Conservation (phyloP, 108 stramenopile species). For the Chaetoceros tenuissimus region DNA sequence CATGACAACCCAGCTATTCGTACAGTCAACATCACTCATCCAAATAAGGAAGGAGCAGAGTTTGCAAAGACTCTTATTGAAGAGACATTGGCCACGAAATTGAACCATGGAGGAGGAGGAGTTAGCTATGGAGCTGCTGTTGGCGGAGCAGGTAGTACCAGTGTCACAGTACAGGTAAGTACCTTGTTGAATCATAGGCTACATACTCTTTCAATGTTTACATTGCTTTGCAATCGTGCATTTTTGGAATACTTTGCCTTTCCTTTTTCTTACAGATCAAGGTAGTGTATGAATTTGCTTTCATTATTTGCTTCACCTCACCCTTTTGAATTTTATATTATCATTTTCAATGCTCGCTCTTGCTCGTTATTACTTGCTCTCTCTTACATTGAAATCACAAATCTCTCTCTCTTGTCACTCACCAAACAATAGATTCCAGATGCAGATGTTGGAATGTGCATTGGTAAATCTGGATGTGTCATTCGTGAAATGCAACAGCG, state of each 20-base stretch:
- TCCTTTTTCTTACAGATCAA: too few species aligned
- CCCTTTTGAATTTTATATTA: too few species aligned
- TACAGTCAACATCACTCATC: conserved; percentile 77
- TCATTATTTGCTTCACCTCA: too few species aligned
- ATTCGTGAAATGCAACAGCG: conserved; percentile 79
- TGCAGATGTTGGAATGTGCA: conserved; percentile 84
- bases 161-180: conserved; percentile 1
- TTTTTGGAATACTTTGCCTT: too few species aligned
- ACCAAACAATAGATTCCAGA: conserved; percentile 41
- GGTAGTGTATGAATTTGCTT: too few species aligned
- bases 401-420: not conserved
- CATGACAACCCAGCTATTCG: conserved; percentile 49
- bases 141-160: not conserved
- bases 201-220: too few species aligned
- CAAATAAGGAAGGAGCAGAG: conserved; percentile 60
- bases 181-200: not conserved
- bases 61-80: conserved; percentile 49
- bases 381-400: not conserved
- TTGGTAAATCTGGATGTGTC: conserved; percentile 78
- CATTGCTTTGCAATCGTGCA: too few species aligned
- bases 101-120: conserved; percentile 7
- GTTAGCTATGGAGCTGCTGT: not conserved
- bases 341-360: too few species aligned
- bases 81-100: conserved; percentile 9
- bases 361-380: not conserved